Evolutionary conservation across 2,329 filamentous ascomycete genomes (phyloP), one percentile per base, ranked within the genome.

Genomic region (Alternaria gansuensis): DNA sequence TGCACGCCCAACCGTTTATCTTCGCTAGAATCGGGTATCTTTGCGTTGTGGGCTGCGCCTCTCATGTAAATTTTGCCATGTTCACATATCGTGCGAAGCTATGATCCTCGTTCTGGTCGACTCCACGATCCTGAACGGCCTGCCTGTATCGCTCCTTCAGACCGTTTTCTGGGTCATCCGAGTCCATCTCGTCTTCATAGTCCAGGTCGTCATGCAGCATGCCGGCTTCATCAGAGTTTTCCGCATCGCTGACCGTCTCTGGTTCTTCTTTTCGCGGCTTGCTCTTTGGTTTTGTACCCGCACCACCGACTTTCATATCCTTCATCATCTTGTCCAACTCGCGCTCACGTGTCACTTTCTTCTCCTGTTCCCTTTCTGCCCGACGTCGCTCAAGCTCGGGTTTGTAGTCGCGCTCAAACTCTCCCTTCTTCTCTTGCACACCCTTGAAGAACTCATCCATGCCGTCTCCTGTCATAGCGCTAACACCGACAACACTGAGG

Each of bases 251-350:
- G 53, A 84, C 79, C 2, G 82, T 83, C 71, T 83, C 81, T 4
- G 82, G 78, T 56, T 82, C 82, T 44, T 79, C 78, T 59, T 78
- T 79, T 40, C 56, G 60, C 36, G 76, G 76, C 17, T 69, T 69
- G 49, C 75, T 76, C 37, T 76, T 78, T 23, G 63, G 63, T 44
- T 75, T 73, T 34, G 69, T 70, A 36, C 66, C 62, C 14, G 72
- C 63, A 10, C 71, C 74, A 4, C 73, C 71, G 44, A 91, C 84
- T 52, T 84, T 83, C 91, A 99, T 96, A 68, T 95, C 94, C 75
- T 90, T 90, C 93, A 99, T 97, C 82, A 99, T 87, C 81, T 92
- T 93, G 60, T 91, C 91, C 28, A 99, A 80, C 76, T 99, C 93
- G 71, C 89, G 87, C 71, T 97, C 89, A 44, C 93, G 84, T 28